Percentiles rank a stretch among this genome's conserved stretches.
These are phyloP conservation scores for Colletotrichum phormii DNA, from an alignment of 2,329 filamentous ascomycete species.

Conservation along the genomic window DNA sequence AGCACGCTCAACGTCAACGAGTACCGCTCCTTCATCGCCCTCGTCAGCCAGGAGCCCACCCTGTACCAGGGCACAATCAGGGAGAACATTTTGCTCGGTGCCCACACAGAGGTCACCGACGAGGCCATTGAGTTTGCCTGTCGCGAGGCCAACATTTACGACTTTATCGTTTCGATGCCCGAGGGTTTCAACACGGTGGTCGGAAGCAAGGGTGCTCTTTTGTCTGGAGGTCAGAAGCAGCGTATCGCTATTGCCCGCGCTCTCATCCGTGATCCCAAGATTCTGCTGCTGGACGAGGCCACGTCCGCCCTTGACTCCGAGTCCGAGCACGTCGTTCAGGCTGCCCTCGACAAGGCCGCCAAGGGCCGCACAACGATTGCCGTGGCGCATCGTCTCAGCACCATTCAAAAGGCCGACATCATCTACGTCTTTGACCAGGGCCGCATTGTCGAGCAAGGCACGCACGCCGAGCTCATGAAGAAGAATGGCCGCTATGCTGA, in stretches of 20 bases:
- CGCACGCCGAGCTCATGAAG: slow-evolving; percentile 78
- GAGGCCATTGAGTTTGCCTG: slow-evolving; percentile 81
- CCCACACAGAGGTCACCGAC: slow-evolving; percentile 75
- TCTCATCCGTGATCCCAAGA: slow-evolving; percentile 88
- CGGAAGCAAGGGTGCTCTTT: slow-evolving; percentile 85
- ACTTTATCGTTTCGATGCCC: slow-evolving; percentile 87
- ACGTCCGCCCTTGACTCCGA: slow-evolving; percentile 82
- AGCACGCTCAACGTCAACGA: slow-evolving; percentile 84
- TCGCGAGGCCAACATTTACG: slow-evolving; percentile 91
- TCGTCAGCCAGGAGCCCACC: slow-evolving; percentile 95
- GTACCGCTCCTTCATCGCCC: slow-evolving; percentile 84
- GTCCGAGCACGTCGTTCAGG: slow-evolving; percentile 83
- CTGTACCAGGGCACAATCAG: slow-evolving; percentile 92
- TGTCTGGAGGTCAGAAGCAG: slow-evolving; percentile 94
- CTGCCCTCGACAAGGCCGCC: slow-evolving; percentile 82
- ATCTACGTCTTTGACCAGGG: slow-evolving; percentile 98
- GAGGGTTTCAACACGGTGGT: slow-evolving; percentile 89
- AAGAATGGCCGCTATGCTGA: slow-evolving; percentile 80
- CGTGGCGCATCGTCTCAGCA: slow-evolving; percentile 90
- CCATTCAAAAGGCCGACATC: slow-evolving; percentile 92
- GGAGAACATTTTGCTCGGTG: slow-evolving; percentile 90
- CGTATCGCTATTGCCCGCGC: slow-evolving; percentile 94
- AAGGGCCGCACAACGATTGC: slow-evolving; percentile 92
- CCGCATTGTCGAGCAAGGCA: slow-evolving; percentile 85
- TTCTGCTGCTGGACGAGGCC: slow-evolving; percentile 86